Percentiles rank a stretch among this genome's conserved stretches.
Evolutionary conservation across 306 rosid genomes (phyloP).

Genomic region (Sesbania bispinosa): DNA sequence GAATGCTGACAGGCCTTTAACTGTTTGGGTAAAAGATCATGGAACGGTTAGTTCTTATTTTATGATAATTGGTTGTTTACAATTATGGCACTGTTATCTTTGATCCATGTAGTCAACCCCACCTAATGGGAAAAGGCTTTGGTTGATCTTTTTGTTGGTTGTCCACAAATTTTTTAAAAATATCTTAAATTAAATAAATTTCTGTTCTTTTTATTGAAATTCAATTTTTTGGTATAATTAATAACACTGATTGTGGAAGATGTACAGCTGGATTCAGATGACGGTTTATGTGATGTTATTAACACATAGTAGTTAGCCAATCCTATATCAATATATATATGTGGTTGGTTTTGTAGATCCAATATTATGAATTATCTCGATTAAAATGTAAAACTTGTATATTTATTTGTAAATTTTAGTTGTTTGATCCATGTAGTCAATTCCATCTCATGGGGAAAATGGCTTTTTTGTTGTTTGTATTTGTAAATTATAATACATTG

Average conservation of each 20-base stretch:
- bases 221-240: background rate
- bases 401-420: background rate
- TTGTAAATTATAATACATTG: background rate
- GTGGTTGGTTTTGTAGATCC: background rate
- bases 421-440: too few species aligned
- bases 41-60: slow-evolving; percentile 39
- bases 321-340: background rate
- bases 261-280: background rate
- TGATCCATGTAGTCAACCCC: too few species aligned
- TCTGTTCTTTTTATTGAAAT: background rate
- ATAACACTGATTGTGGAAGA: background rate
- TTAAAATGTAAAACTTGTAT: background rate
- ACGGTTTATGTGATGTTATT: background rate
- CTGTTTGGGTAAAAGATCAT: slow-evolving; percentile 55
- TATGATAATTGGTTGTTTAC: background rate
- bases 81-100: too few species aligned
- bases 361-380: background rate
- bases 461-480: too few species aligned
- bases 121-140: too few species aligned
- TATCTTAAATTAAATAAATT: background rate
- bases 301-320: background rate
- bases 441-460: too few species aligned
- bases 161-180: background rate
- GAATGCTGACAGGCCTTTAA: slow-evolving; percentile 38
- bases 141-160: too few species aligned